A percentile compares a stretch with the other conserved stretches of the same genome.
These are phyloP conservation scores for Lithospermum erythrorhizon DNA, from an alignment of 257 asterid species.

Conservation along the genomic window DNA sequence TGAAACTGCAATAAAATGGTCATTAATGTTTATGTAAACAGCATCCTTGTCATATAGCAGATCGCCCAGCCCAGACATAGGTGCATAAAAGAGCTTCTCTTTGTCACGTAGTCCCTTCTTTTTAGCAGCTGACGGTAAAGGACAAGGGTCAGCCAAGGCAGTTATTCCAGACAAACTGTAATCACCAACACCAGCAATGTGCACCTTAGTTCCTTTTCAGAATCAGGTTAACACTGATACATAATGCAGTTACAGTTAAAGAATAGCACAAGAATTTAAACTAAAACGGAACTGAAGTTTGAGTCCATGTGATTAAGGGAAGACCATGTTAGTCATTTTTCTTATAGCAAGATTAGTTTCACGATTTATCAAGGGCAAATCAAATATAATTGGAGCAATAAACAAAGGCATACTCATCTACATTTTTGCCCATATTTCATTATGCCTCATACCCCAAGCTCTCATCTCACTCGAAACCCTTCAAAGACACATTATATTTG, in stretches of 20 bases:
- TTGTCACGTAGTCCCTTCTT: slow-evolving; percentile 96
- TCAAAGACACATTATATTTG: too few species aligned
- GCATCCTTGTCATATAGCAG: slow-evolving; percentile 97
- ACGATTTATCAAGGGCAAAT: too few species aligned
- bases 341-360: too few species aligned
- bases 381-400: too few species aligned
- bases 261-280: not conserved
- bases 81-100: slow-evolving; percentile 94
- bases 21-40: slow-evolving; percentile 85
- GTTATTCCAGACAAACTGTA: slow-evolving; percentile 53
- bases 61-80: slow-evolving; percentile 97
- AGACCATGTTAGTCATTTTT: not conserved
- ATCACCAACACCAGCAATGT: slow-evolving; percentile 99
- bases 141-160: slow-evolving; percentile 84
- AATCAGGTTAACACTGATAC: not conserved
- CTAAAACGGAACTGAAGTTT: not conserved
- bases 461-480: too few species aligned
- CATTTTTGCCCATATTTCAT: too few species aligned
- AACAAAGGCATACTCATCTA: too few species aligned
- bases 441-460: too few species aligned
- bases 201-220: slow-evolving; percentile 42
- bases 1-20: slow-evolving; percentile 87
- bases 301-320: not conserved
- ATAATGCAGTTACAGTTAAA: not conserved
- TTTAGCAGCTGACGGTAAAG: slow-evolving; percentile 93